Evolutionary conservation across 345 rosid genomes (phyloP), one percentile per base, ranked within the genome.

Genomic region (Brassica nigra): DNA sequence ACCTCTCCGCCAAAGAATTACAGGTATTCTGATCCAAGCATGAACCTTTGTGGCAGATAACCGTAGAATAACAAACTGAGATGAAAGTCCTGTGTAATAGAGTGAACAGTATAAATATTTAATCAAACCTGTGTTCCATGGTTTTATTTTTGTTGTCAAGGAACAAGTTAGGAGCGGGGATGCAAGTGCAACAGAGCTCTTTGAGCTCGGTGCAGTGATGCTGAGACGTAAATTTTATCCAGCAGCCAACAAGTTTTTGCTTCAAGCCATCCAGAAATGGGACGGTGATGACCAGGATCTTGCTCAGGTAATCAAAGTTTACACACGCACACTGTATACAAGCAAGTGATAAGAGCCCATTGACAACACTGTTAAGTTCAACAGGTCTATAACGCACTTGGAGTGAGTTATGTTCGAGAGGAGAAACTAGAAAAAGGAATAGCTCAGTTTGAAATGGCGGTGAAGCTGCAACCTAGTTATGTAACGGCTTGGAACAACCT

Each of bases 401-500:
- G 96, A 61, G 99, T 95, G 30, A 87, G 88, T 78, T 92, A 92
- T 71, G 72, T 80, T 12, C 91, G 89, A 54, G 93, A 95, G 36
- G 97, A 86, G 71, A 95, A 92, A 77, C 85, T 90, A 3, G 99
- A 95, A 31, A 95, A 89, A 84, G 99, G 97, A 61, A 91, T 91
- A 15, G 79, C 77, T 28, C 96, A 92, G 78, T 91, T 95, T 39
- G 97, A 91, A 85, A 87, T 82, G 58, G 97, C 98, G 1, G 97
- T 92, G 84, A 90, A 90, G 87, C 77, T 92, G 75, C 98, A 92
- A 70, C 98, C 97, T 0, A 97, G 98, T 52, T 95, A 95, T 68
- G 99, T 92, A 66, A 92, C 94, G 6, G 99, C 98, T 44, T 95
- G 98, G 99, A 95, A 92, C 89, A 92, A 95, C 87, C 98, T 95